Evolutionary conservation across 768 basidiomycete genomes (phyloP), one percentile per base, ranked within the genome.

Genomic region (Boletus rex-veris): DNA sequence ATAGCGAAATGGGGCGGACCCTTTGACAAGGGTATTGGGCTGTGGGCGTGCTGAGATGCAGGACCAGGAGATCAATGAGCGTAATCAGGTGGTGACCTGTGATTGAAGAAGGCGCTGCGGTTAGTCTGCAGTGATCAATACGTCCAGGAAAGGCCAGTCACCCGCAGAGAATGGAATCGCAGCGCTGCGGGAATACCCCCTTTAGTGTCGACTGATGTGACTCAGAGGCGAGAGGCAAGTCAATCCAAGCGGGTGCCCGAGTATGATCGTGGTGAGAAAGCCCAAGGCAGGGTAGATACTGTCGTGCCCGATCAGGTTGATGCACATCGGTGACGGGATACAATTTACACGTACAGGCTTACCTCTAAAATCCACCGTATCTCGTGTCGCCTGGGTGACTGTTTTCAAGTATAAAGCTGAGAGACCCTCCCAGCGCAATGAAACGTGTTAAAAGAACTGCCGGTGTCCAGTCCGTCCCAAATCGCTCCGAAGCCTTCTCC

Each of bases 311-410:
- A 68, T 67, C 62, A 57, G 48, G 45, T 33, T 24, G 54, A 21
- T 38, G 60, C 30, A 21, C 44, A 44, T 57, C 57, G 30, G 46
- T 48, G 54, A 44, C 47, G 38, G 57, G 53, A 57, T 52, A 55
- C 39, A 28, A 11, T 44, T 44, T 56, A 56, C 50, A 45, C 45
- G 52, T 55, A 53, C 59, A 45, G 45, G 52, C 57, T 53, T 58
- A 53, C 59, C 21, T 30, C 19, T 33, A 16, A 26, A 50, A 59
- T 19, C 48, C 51, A 36, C 31, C 21, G 21, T 21, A 43, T 56
- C 45, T 50, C 45, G 44, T 52, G 68, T 70, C 58, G 57, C 57
- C 66, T 58, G 66, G 66, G 55, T 59, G 67, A 69, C 41, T 46
- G 51, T 49, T 53, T 58, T 58, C 39, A 40, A 38, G 50, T 69